Conservation (phyloP, 805 yeast genomes). For the Candida golubevii region DNA sequence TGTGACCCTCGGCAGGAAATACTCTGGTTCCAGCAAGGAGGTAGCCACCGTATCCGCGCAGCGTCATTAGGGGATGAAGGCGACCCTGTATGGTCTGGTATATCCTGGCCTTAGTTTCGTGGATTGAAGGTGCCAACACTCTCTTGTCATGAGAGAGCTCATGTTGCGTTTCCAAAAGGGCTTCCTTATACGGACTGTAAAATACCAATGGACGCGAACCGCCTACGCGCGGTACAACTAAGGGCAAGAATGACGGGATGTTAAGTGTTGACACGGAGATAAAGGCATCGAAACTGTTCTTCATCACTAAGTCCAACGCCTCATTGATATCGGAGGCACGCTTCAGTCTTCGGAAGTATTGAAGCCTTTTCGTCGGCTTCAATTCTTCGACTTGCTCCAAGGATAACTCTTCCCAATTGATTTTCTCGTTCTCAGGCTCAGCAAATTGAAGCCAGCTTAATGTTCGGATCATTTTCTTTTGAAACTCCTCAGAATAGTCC, state of each 20-base stretch:
- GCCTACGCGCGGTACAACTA: constrained; percentile 57
- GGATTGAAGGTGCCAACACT: constrained; percentile 75
- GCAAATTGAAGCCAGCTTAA: constrained; percentile 76
- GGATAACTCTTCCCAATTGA: constrained; percentile 43
- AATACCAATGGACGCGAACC: constrained; percentile 88
- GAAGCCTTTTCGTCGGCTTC: constrained; percentile 57
- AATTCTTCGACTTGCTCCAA: constrained; percentile 51
- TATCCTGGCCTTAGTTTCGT: constrained; percentile 76
- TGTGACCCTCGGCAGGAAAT: constrained; percentile 55
- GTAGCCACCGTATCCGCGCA: constrained; percentile 90
- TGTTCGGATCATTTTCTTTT: constrained; percentile 56
- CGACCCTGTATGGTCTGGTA: constrained; percentile 94
- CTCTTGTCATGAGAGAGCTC: constrained; percentile 61
- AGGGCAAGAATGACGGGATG: constrained; percentile 59
- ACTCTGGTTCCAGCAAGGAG: constrained; percentile 76
- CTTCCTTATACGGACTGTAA: constrained; percentile 78
- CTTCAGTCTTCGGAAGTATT: constrained; percentile 61
- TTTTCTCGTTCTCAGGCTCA: constrained; percentile 63
- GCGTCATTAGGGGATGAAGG: constrained; percentile 92
- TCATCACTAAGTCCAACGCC: constrained; percentile 46
- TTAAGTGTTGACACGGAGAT: constrained; percentile 70
- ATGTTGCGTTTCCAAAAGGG: constrained; percentile 69
- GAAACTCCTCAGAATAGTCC: constrained; percentile 52
- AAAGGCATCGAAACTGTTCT: constrained; percentile 67
- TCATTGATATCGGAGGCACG: constrained; percentile 50